These are phyloP conservation scores for Fusarium sp. DNA, from an alignment of 2,329 filamentous ascomycete genomes.

Conservation along the genomic window DNA sequence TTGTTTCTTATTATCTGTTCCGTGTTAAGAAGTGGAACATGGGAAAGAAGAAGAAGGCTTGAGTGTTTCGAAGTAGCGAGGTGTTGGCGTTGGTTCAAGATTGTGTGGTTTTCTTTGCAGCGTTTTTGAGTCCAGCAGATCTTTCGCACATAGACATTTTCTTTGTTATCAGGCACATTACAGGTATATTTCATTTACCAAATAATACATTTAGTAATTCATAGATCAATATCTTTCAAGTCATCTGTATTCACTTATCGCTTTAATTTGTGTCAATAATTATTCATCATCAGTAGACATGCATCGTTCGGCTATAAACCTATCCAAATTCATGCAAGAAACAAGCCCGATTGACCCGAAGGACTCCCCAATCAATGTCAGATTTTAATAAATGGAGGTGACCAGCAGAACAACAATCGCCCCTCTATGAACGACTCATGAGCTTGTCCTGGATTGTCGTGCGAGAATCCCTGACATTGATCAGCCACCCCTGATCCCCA, in stretches of 20 bases:
- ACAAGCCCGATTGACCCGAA: not conserved
- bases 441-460: not conserved
- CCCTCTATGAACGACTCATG: not conserved
- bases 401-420: not conserved
- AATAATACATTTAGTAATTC: not conserved
- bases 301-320: not conserved
- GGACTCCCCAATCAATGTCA: not conserved
- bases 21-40: conserved; percentile 37
- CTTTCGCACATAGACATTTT: not conserved
- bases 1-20: conserved; percentile 32
- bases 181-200: not conserved
- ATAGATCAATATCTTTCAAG: not conserved
- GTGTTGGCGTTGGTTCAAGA: not conserved
- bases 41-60: conserved; percentile 33
- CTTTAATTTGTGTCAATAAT: not conserved
- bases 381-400: not conserved
- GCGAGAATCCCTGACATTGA: not conserved
- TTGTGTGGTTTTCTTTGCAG: not conserved
- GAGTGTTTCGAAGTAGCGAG: not conserved
- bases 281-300: not conserved
- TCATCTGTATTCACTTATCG: not conserved
- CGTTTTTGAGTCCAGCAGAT: not conserved
- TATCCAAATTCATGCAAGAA: not conserved
- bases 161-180: not conserved
- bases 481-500: not conserved